phyloP scores from a whole-genome alignment of 352 stramenopile genomes.

The Peronospora farinosa region DNA sequence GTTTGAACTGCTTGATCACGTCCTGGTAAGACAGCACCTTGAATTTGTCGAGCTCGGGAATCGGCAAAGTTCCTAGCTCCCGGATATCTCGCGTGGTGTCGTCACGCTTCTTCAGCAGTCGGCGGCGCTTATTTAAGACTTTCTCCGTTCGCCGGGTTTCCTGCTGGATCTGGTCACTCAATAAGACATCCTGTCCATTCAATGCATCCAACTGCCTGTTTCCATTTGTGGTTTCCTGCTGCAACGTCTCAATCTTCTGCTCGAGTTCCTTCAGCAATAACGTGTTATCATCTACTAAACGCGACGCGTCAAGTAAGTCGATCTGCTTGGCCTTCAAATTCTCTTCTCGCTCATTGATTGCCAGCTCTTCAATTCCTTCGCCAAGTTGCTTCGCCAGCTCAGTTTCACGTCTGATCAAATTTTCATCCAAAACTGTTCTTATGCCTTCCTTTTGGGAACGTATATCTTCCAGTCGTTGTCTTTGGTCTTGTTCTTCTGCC shows the following conservation, averaged over 20 bases:
- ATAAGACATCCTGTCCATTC: constrained; percentile 45
- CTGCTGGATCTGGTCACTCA: constrained; percentile 83
- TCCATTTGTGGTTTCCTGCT: constrained; percentile 48
- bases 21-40: constrained; percentile 81
- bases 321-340: constrained; percentile 85
- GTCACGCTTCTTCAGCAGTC: constrained; percentile 87
- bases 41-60: constrained; percentile 90
- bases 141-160: constrained; percentile 78
- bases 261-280: constrained; percentile 58
- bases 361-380: constrained; percentile 56
- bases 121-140: constrained; percentile 67
- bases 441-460: constrained; percentile 83
- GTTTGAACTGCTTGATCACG: constrained; percentile 92
- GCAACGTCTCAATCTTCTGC: constrained; percentile 42
- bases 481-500: constrained; percentile 81
- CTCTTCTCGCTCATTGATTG: constrained; percentile 56
- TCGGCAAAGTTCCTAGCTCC: constrained; percentile 94
- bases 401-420: constrained; percentile 84
- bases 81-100: constrained; percentile 95
- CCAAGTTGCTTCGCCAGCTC: constrained; percentile 58
- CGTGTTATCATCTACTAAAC: constrained; percentile 59
- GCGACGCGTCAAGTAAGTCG: constrained; percentile 81
- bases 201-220: constrained; percentile 43
- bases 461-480: constrained; percentile 81
- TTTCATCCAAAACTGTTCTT: constrained; percentile 88